Percentiles rank a stretch among this genome's conserved stretches.
Conservation (phyloP, 371 early-diverging fungal genomes). For the Funneliformis caledonium region DNA sequence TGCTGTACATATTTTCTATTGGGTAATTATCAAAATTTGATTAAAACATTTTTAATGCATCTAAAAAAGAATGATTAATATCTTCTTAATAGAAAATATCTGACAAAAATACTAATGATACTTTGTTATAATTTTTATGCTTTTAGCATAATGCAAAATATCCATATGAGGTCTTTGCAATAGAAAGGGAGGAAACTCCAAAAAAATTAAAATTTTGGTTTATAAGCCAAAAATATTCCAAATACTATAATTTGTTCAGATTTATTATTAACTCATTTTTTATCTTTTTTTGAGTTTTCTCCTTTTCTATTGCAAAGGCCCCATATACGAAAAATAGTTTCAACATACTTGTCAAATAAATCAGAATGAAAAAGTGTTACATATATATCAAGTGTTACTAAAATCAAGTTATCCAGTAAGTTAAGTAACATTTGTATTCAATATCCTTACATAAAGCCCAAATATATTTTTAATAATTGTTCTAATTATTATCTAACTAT, state of each 20-base stretch:
- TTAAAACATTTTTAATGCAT: not conserved
- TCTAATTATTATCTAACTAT: not conserved
- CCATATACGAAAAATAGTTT: not conserved
- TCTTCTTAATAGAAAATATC: not conserved
- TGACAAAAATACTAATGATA: not conserved
- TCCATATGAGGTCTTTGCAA: too few species aligned
- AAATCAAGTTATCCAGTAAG: not conserved
- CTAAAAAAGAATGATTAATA: not conserved
- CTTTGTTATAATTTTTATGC: conserved; percentile 16
- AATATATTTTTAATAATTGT: not conserved
- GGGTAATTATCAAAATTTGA: conserved; percentile 9
- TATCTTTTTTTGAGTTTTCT: too few species aligned
- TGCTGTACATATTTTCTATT: conserved; percentile 14
- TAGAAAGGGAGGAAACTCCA: too few species aligned
- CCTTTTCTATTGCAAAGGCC: too few species aligned
- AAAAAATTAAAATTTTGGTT: too few species aligned
- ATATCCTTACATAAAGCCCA: not conserved
- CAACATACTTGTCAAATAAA: too few species aligned
- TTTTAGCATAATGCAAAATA: not conserved
- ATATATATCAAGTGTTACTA: too few species aligned
- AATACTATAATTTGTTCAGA: too few species aligned
- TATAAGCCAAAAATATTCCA: too few species aligned
- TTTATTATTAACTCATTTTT: too few species aligned
- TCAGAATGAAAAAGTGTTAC: too few species aligned
- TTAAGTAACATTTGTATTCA: not conserved